Base-by-base conservation (phyloP, 768 basidiomycete species). In the Pisolithus tinctorius region DNA sequence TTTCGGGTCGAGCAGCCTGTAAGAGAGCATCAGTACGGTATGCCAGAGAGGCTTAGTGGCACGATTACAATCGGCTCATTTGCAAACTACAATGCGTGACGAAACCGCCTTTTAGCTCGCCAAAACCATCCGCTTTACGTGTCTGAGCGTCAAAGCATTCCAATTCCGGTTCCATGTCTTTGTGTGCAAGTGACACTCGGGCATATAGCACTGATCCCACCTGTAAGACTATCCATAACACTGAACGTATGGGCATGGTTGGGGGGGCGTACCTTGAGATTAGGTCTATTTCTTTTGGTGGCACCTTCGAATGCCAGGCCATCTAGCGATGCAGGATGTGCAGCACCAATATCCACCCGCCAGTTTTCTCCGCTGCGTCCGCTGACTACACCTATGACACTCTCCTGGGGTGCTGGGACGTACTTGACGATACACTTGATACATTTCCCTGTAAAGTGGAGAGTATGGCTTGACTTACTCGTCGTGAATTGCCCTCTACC, bases 131-230 rank as follows among this genome's bases (percentile, higher is more conserved):
- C 1, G 93, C 73, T 68, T 96, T 98, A 56, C 82, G 84, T 25
- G 90, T 92, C 59, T 93, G 87, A 2, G 92, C 89, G 62, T 97
- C 91, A 60, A 96, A 91, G 65, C 96, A 99, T 63, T 96, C 93
- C 8, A 99, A 73, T 63, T 99, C 96, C 1, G 96, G 94, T 49
- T 99, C 96, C 89, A 97, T 94, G 66, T 98, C 94, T 61, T 93
- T 89, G 62, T 94, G 92, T 5, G 96, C 93, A 20, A 95, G 73
- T 13, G 93, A 93, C 29, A 99, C 85, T 25, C 94, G 82, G 0
- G 93, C 93, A 65, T 95, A 98, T 1, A 99, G 79, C 30, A 97
- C 69, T 4, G 86, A 81, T 27, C 95, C 95, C 43, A 97, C 84
- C 95, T 97, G 57, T 11, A 50, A 44, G 20, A 53, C 52, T 51